Base-by-base conservation (phyloP, 192 early-diverging fungal species). In the Cladochytrium replicatum region DNA sequence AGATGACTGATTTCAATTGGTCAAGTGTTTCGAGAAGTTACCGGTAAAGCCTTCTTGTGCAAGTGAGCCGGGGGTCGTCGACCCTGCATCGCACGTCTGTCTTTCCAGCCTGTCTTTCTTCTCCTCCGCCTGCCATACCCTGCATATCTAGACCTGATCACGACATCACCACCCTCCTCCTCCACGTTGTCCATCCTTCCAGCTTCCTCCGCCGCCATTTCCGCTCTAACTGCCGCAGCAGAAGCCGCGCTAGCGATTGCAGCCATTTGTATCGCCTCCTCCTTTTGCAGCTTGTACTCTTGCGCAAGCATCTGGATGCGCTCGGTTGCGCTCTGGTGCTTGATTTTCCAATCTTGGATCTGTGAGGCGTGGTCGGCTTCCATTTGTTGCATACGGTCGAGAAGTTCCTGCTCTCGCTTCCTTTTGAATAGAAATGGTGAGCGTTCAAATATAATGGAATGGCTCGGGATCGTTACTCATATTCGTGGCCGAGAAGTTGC, bases 401-500 rank as follows among this genome's bases (percentile, higher is more conserved):
- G 21, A 25, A 54, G 25, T 5, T 22, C 41, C 1, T 58, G 21
- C 24, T 37, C 32, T 32, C 32, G 23, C 23, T 54, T 44, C 32
- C 54, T 50, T 31, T 6, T n/a, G 37, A 31, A 27, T 44, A 2
- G 6, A 9, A 51, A 13, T 44, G 5, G 42, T 32, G 2, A 1
- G 3, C 15, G 11, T 50, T 32, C 29, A 32, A 32, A 26, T 46
- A 13, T 38, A 52, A 11, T 9, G 24, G 13, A 22, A 19, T 21
- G 13, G 3, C 22, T 61, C 30, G 26, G 6, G 17, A 6, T 4
- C 62, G 53, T 8, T 52, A 75, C 69, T 71, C 66, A 40, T 69
- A 77, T 65, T 77, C 74, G 7, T 64, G 46, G 32, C 71, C 62
- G 32, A 79, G 42, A 17, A 68, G 42, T 37, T 79, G 74, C 57